Evolutionary conservation across 1,284 basidiomycete genomes (phyloP).

Genomic region (Hortiboletus rubellus): DNA sequence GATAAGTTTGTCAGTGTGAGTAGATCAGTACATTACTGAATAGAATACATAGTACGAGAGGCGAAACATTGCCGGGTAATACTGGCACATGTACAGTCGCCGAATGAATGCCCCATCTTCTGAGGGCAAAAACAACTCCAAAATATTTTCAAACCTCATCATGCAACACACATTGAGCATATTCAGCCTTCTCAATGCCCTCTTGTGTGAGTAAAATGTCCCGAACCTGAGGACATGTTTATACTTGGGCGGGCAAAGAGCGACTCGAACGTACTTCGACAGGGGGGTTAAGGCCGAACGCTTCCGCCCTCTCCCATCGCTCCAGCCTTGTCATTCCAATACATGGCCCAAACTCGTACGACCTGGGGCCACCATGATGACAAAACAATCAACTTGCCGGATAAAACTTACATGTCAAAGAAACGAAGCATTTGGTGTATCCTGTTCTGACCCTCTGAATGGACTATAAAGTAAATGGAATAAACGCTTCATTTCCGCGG

Average conservation of each 20-base stretch:
- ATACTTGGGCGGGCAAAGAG: neutral
- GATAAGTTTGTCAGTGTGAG: neutral
- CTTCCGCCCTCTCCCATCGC: slow-evolving; percentile 85
- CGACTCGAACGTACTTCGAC: slow-evolving; percentile 54
- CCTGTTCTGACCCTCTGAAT: slow-evolving; percentile 59
- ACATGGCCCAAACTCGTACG: slow-evolving; percentile 84
- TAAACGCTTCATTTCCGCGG: neutral
- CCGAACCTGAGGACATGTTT: slow-evolving; percentile 54
- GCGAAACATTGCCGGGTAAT: neutral
- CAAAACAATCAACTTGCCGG: neutral
- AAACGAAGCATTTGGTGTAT: slow-evolving; percentile 74
- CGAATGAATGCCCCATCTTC: neutral
- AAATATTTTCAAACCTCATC: slow-evolving; percentile 39
- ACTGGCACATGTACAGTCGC: neutral
- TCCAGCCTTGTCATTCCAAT: slow-evolving; percentile 81
- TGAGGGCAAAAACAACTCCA: neutral
- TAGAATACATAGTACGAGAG: neutral
- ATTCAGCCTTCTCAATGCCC: slow-evolving; percentile 45
- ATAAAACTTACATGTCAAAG: slow-evolving; percentile 66
- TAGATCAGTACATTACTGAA: neutral
- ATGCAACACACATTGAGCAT: slow-evolving; percentile 53
- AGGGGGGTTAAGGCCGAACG: slow-evolving; percentile 83
- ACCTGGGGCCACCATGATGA: slow-evolving; percentile 40
- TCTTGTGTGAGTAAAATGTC: slow-evolving; percentile 68
- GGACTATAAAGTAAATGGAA: slow-evolving; percentile 44